Conservation (phyloP, 1,139 yeast genomes). For the Citeromyces hawaiiensis region DNA sequence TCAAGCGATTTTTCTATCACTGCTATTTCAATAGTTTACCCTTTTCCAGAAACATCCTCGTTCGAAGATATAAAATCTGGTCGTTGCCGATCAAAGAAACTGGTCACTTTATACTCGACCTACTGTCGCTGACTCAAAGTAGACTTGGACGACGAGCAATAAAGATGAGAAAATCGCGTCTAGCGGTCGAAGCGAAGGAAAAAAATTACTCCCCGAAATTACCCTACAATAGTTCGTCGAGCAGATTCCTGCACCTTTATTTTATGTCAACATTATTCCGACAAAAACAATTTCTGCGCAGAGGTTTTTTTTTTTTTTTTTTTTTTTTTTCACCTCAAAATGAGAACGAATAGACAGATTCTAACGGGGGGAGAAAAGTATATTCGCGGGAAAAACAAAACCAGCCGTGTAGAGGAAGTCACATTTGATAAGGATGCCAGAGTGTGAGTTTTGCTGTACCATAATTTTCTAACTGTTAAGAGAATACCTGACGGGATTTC, state of each 20-base stretch:
- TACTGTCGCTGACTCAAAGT: no score
- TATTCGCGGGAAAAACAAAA: conserved; percentile 49
- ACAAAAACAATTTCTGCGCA: neutral
- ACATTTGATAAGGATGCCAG: conserved; percentile 66
- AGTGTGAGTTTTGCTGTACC: conserved; percentile 15
- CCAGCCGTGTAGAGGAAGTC: conserved; percentile 67
- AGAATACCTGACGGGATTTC: conserved; percentile 89
- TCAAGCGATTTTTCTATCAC: no score
- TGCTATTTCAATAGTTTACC: no score
- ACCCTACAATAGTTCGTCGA: no score
- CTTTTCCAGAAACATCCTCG: no score
- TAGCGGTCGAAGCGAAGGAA: no score
- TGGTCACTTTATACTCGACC: no score
- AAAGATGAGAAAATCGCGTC: no score
- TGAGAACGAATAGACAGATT: conserved; percentile 54
- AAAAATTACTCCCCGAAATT: no score
- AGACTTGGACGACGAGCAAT: no score
- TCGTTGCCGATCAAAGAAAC: no score
- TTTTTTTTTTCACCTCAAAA: neutral
- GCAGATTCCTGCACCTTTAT: neutral
- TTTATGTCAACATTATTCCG: neutral
- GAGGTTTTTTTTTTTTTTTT: neutral
- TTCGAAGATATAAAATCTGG: no score
- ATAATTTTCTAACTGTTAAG: conserved; percentile 8
- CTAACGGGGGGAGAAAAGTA: conserved; percentile 82